Base-by-base conservation (phyloP, 371 early-diverging fungal genomes). In the Actinomucor elegans region DNA sequence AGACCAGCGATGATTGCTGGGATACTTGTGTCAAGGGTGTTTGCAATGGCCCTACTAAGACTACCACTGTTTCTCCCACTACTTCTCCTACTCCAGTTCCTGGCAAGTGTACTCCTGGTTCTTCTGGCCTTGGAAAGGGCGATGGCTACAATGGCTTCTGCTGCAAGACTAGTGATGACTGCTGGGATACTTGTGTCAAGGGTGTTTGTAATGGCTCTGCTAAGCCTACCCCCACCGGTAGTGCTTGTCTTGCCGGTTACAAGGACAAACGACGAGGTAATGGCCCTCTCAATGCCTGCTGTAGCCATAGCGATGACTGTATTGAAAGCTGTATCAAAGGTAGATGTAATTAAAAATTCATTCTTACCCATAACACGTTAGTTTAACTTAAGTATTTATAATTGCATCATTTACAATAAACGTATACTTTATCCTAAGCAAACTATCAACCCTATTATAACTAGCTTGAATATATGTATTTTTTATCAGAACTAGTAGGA, bases 131-230 rank as follows among this genome's bases (percentile, higher is more conserved):
- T 4, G 48, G 48, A 3, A 40, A 45, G 20, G 58, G 58, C 0
- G 40, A 58, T 38, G 58, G 58, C 1, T 58, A 58, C 31, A 45
- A 38, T 0, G 58, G 52, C 9, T 38, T 24, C 23, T 58, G 58
- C n/a, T 58, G 58, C 11, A 38, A 41, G 10, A 15, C 32, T 20
- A 34, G 44, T 21, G 18, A 37, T 5, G 58, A 58, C 15, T 58
- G 58, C 26, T 12, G 31, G 4, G 58, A 52, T 11, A 31, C 33
- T 15, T 58, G 58, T 26, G 33, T 52, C 31, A 48, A 24, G 4
- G 49, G 54, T 28, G 31, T 32, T 5, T 53, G 53, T 11, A 59
- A 53, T 24, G 54, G 59, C 3, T 43, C 54, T 24, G n/a, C n/a
- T n/a, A n/a, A n/a, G n/a, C n/a, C n/a, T n/a, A 45, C 5, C 12